Evolutionary conservation across 2,329 filamentous ascomycete species (phyloP), one percentile per base, ranked within the genome.

Genomic region (Corynespora cassiicola): DNA sequence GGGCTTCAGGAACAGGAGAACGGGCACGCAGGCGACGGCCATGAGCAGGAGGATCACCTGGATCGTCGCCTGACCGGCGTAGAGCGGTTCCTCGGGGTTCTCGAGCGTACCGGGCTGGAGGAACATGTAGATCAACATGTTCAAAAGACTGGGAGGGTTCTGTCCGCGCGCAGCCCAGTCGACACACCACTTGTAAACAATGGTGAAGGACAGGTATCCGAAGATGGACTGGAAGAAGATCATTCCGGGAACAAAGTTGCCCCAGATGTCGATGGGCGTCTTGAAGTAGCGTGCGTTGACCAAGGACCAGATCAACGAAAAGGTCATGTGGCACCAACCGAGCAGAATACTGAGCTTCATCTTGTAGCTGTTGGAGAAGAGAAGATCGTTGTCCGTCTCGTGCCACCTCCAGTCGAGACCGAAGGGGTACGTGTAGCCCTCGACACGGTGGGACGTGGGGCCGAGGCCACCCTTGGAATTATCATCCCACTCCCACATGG

Each of bases 91-190:
- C 3, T 53, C 51, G 31, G 78, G 78, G 45, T 89, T 81, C 31
- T 88, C 85, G 17, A 87, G 73, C 0, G 71, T 87, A 34, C 90
- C 90, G 3, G 94, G 94, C 50, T 86, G 84, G 54, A 99, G 74
- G 77, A 99, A 99, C 95, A 99, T 99, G 80, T 96, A 96, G 63
- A 99, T 99, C 62, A 99, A 78, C 92, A 97, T 97, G 80, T 99
- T 99, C 47, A 99, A 75, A 44, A 99, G 78, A 60, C 90, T 90
- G 2, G 95, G 94, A 1, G 95, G 89, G 47, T 82, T 79, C 54
- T 79, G 66, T 25, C 77, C 83, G 26, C 78, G 79, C 8, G 77
- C 82, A 31, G 74, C 73, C 94, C 94, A 99, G 69, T 99, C 86
- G 23, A 96, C 80, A 7, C 81, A 86, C 94, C 95, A 99, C 74